A percentile compares a stretch with the other conserved stretches of the same genome.
These are phyloP conservation scores for Penicillium psychrofluorescens DNA, from an alignment of 495 filamentous ascomycete species.

Conservation along the genomic window DNA sequence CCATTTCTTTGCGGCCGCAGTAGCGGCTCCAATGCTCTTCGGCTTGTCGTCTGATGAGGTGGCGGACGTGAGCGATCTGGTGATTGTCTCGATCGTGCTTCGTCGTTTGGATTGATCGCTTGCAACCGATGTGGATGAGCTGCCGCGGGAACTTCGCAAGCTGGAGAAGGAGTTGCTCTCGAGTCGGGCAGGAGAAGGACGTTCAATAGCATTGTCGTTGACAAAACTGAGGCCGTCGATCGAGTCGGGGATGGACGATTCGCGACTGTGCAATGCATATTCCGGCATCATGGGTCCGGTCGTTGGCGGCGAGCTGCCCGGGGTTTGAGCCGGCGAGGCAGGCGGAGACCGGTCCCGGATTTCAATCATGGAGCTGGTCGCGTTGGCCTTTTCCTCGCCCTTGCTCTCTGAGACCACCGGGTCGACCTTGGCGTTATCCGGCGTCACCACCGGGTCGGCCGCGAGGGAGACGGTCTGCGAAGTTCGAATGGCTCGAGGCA, in stretches of 20 bases:
- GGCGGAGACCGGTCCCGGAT: slow-evolving; percentile 56
- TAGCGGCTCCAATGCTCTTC: slow-evolving; percentile 59
- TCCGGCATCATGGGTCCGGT: slow-evolving; percentile 22
- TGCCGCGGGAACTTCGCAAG: slow-evolving; percentile 20
- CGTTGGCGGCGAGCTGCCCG: slow-evolving; percentile 42
- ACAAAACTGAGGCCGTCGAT: slow-evolving; percentile 17
- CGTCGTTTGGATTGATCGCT: slow-evolving; percentile 28
- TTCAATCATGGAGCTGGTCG: slow-evolving; percentile 55
- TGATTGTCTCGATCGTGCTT: slow-evolving; percentile 36
- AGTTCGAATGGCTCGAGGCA: slow-evolving; percentile 47
- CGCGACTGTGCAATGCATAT: slow-evolving; percentile 18
- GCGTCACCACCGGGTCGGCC: slow-evolving; percentile 55
- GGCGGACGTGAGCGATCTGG: slow-evolving; percentile 23
- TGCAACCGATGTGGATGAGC: slow-evolving; percentile 23
- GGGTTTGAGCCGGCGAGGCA: slow-evolving; percentile 46
- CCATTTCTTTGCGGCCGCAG: slow-evolving; percentile 80
- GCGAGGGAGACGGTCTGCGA: slow-evolving; percentile 58
- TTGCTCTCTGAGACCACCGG: slow-evolving; percentile 34
- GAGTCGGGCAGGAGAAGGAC: slow-evolving; percentile 22
- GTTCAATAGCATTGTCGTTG: slow-evolving; percentile 10
- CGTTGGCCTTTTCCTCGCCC: slow-evolving; percentile 44
- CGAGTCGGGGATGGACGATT: slow-evolving; percentile 26
- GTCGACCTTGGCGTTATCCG: slow-evolving; percentile 56
- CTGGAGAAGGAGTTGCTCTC: slow-evolving; percentile 20
- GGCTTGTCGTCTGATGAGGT: slow-evolving; percentile 24